Evolutionary conservation across 2,329 filamentous ascomycete genomes (phyloP).

Genomic region (Epichloe scottii): DNA sequence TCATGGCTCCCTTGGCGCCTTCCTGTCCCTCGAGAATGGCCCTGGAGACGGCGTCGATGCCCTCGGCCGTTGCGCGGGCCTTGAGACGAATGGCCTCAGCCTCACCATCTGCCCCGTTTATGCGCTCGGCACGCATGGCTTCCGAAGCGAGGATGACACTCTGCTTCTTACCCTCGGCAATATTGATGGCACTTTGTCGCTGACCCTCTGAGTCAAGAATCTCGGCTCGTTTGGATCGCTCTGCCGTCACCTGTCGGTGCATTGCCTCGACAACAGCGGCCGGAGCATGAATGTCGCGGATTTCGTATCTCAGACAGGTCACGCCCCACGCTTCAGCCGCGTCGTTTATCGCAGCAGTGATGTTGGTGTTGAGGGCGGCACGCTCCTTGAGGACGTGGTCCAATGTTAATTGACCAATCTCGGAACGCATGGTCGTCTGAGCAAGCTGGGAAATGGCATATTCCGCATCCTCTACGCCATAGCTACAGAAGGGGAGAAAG

Average conservation of each 20-base stretch:
- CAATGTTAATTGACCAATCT: conserved; percentile 91
- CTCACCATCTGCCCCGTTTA: conserved; percentile 87
- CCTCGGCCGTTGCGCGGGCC: conserved; percentile 72
- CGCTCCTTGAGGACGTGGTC: conserved; percentile 98
- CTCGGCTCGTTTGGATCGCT: conserved; percentile 93
- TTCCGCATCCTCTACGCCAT: conserved; percentile 95
- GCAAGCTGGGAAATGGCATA: conserved; percentile 97
- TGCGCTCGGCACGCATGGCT: conserved; percentile 76
- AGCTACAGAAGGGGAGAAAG: conserved; percentile 40
- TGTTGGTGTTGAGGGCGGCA: conserved; percentile 90
- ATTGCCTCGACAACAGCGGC: conserved; percentile 90
- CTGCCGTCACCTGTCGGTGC: conserved; percentile 95
- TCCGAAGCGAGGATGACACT: conserved; percentile 93
- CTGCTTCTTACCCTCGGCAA: conserved; percentile 95
- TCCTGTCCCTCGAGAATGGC: conserved; percentile 62
- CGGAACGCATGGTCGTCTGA: conserved; percentile 96
- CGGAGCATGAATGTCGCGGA: conserved; percentile 93
- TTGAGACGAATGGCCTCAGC: conserved; percentile 84
- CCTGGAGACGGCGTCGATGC: conserved; percentile 75
- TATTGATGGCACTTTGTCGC: conserved; percentile 95
- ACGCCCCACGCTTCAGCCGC: conserved; percentile 96
- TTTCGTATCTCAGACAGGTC: conserved; percentile 92
- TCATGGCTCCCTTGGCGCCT: conserved; percentile 71
- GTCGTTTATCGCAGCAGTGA: conserved; percentile 97
- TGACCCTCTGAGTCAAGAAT: conserved; percentile 97